phyloP scores from a whole-genome alignment of 805 yeast species.

The Cyberlindnera maclurae region DNA sequence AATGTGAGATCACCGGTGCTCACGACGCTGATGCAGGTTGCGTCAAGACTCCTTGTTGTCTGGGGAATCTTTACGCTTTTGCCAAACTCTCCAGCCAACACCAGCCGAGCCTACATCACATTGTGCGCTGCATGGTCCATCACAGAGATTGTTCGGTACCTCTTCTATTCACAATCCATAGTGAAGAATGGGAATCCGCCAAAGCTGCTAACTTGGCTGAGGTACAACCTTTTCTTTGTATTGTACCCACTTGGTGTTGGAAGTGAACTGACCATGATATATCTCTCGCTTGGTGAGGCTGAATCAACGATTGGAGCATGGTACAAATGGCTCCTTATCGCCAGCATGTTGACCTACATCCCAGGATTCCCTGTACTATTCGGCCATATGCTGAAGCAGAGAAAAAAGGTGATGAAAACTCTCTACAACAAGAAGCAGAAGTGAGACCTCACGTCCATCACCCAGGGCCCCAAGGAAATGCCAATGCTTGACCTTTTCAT shows the following conservation, averaged over 20 bases:
- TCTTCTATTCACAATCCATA: constrained; percentile 73
- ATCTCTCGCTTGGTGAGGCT: constrained; percentile 69
- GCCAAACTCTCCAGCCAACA: constrained; percentile 63
- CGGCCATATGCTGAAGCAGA: constrained; percentile 83
- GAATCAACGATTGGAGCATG: constrained; percentile 37
- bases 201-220: constrained; percentile 50
- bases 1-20: constrained; percentile 77
- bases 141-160: constrained; percentile 87
- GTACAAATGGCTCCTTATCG: constrained; percentile 50
- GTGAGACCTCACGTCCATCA: background rate
- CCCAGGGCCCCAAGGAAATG: too few relatives aligned
- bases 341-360: constrained; percentile 56
- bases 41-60: constrained; percentile 75
- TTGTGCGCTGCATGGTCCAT: constrained; percentile 83
- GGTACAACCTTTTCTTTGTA: constrained; percentile 78
- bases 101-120: constrained; percentile 54
- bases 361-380: constrained; percentile 86
- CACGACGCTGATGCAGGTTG: constrained; percentile 83
- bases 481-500: too few relatives aligned
- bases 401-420: constrained; percentile 63
- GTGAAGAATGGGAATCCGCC: constrained; percentile 48
- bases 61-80: constrained; percentile 73
- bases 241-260: constrained; percentile 92
- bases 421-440: constrained; percentile 16
- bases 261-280: constrained; percentile 67